A percentile compares a stretch with the other conserved stretches of the same genome.
These are phyloP conservation scores for Geotrichum bryndzae DNA, from an alignment of 1,139 yeast genomes.

Conservation along the genomic window DNA sequence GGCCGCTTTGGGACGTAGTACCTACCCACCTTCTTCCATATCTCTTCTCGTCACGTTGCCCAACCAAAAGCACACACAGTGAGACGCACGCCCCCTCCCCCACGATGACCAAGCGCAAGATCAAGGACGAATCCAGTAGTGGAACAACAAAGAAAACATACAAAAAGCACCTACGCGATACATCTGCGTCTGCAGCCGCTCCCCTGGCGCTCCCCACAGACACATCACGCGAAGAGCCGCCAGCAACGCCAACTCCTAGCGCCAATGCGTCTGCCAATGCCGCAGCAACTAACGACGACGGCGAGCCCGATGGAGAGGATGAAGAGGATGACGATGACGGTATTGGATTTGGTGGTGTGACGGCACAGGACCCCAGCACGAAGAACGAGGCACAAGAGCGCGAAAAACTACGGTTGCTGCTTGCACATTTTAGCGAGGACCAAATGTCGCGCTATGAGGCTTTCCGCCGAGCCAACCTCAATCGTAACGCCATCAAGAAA, in stretches of 20 bases:
- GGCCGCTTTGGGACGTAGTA: background rate
- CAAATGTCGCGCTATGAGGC: slow-evolving; percentile 88
- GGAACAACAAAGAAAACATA: background rate
- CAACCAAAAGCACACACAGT: background rate
- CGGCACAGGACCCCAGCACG: slow-evolving; percentile 15
- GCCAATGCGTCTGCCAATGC: background rate
- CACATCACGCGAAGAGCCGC: background rate
- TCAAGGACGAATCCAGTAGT: background rate
- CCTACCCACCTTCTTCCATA: background rate
- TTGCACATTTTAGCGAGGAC: slow-evolving; percentile 68
- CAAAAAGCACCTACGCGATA: background rate
- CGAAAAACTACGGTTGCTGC: slow-evolving; percentile 58
- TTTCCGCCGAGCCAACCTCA: slow-evolving; percentile 75
- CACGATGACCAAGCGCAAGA: background rate
- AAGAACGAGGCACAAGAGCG: slow-evolving; percentile 15
- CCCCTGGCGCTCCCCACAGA: background rate
- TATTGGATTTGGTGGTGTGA: slow-evolving; percentile 15
- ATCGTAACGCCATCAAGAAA: slow-evolving; percentile 73
- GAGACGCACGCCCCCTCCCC: background rate
- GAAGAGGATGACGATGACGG: slow-evolving; percentile 38
- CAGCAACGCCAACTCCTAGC: background rate
- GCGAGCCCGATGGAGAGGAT: slow-evolving; percentile 28
- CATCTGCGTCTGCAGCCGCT: background rate
- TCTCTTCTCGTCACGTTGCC: background rate
- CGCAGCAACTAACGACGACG: slow-evolving; percentile 1